Evolutionary conservation across 768 basidiomycete genomes (phyloP).

Genomic region (Pleurotus tuoliensis): DNA sequence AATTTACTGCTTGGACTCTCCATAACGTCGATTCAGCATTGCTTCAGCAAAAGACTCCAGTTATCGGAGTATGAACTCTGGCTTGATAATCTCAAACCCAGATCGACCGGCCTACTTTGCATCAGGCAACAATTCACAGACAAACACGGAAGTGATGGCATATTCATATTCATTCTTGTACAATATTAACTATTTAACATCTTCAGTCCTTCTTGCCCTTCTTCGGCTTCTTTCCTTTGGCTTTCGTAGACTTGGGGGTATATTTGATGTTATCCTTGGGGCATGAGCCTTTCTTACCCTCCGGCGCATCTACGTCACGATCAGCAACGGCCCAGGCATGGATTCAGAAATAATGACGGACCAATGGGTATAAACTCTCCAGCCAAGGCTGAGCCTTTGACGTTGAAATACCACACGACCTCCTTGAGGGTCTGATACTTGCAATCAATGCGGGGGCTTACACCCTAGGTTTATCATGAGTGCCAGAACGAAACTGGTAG

Average conservation of each 20-base stretch:
- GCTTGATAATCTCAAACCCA: too few relatives aligned
- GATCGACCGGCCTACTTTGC: too few relatives aligned
- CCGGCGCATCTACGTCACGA: slow-evolving; percentile 32
- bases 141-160: too few relatives aligned
- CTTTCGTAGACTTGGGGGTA: slow-evolving; percentile 35
- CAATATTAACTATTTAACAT: not conserved
- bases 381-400: slow-evolving; percentile 51
- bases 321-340: too few relatives aligned
- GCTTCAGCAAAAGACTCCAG: too few relatives aligned
- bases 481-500: not conserved
- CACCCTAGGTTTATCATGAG: slow-evolving; percentile 32
- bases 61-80: too few relatives aligned
- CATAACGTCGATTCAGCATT: too few relatives aligned
- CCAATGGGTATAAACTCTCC: slow-evolving; percentile 50
- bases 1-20: too few relatives aligned
- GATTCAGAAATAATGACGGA: slow-evolving; percentile 19
- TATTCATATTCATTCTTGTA: not conserved
- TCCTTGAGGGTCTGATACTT: slow-evolving; percentile 29
- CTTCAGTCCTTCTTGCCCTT: not conserved
- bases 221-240: not conserved
- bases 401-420: slow-evolving; percentile 53
- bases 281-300: slow-evolving; percentile 31
- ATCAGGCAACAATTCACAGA: too few relatives aligned
- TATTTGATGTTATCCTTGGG: slow-evolving; percentile 44
- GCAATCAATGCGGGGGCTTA: slow-evolving; percentile 47